phyloP scores from a whole-genome alignment of 169 alveolate species.

The Cryptosporidium bovis region DNA sequence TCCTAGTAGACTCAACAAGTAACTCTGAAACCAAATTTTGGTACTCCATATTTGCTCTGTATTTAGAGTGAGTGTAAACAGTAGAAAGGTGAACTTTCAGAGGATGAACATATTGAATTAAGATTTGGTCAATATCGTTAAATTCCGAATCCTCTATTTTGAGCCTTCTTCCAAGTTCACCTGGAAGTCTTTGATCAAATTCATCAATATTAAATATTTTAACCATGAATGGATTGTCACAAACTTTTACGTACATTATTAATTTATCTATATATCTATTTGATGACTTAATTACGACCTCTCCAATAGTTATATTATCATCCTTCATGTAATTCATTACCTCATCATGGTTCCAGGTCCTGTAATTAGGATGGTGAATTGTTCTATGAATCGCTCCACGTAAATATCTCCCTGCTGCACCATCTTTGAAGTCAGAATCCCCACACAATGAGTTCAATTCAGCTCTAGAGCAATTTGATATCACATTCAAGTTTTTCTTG shows the following conservation, averaged over 20 bases:
- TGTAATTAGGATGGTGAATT: slow-evolving; percentile 66
- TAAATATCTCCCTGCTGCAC: background rate
- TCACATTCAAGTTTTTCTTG: slow-evolving; percentile 54
- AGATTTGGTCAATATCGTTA: slow-evolving; percentile 58
- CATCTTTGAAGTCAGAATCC: slow-evolving; percentile 15
- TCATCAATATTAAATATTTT: slow-evolving; percentile 60
- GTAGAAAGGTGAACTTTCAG: slow-evolving; percentile 43
- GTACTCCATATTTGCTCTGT: slow-evolving; percentile 65
- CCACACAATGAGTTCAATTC: slow-evolving; percentile 1
- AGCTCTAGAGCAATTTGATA: slow-evolving; percentile 19
- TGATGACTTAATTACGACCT: slow-evolving; percentile 47
- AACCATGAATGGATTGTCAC: slow-evolving; percentile 56
- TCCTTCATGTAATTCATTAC: slow-evolving; percentile 25
- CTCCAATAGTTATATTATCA: slow-evolving; percentile 47
- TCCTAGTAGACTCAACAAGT: slow-evolving; percentile 41
- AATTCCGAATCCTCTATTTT: slow-evolving; percentile 48
- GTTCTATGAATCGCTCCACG: slow-evolving; percentile 32
- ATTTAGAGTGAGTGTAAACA: slow-evolving; percentile 56
- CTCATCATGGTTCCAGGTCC: slow-evolving; percentile 62
- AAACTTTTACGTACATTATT: slow-evolving; percentile 53
- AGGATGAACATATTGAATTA: slow-evolving; percentile 72
- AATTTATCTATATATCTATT: slow-evolving; percentile 41
- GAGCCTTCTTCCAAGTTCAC: slow-evolving; percentile 67
- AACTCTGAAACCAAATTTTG: slow-evolving; percentile 58
- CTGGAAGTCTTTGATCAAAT: slow-evolving; percentile 67